Evolutionary conservation across 306 rosid genomes (phyloP), one percentile per base, ranked within the genome.

Genomic region (Cucumis sativus): DNA sequence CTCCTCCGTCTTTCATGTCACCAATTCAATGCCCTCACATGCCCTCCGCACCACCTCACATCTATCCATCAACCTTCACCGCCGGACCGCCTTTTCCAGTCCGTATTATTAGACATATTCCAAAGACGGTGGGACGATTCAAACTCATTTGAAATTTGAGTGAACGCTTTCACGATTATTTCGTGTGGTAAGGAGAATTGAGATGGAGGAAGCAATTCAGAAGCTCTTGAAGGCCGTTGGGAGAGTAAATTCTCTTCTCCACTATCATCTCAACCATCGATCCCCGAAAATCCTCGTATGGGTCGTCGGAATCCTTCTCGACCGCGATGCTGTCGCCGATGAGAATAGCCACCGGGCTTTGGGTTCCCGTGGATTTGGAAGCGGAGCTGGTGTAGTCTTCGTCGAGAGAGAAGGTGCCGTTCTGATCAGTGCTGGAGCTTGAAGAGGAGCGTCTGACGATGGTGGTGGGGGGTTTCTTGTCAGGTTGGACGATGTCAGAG

Each of bases 211-310:
- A 94, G 16, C 98, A 90, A 57, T 87, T 86, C 25, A 94, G 92
- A 80, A 94, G 97, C 80, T 91, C 90, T 6, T 87, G 82, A 3
- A 91, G 91, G 39, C 85, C 98, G 5, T 87, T 85, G 40, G 86
- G 89, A 0, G 91, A 83, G 83, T 91, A 91, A 41, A 94, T 91
- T 83, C 90, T 88, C 54, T 94, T 91, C 87, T 94, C 95, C 77
- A 90, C 45, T 23, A 94, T 90, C 97, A 94, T 94, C 60, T 91
- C 93, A 2, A 91, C 88, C 96, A 94, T 94, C 6, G 98, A 94
- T n/a, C 82, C 84, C 40, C 89, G 81, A 45, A 94, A 91, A 77
- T 94, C 98, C 56, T 88, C 10, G 69, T 90, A 94, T 52, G 98
- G 98, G 77, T 94, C 91, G 59, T 88, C 91, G 10, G 98, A 91